phyloP scores from a whole-genome alignment of 225 moss, liverwort and hornwort species.

The Marchantia polymorpha region DNA sequence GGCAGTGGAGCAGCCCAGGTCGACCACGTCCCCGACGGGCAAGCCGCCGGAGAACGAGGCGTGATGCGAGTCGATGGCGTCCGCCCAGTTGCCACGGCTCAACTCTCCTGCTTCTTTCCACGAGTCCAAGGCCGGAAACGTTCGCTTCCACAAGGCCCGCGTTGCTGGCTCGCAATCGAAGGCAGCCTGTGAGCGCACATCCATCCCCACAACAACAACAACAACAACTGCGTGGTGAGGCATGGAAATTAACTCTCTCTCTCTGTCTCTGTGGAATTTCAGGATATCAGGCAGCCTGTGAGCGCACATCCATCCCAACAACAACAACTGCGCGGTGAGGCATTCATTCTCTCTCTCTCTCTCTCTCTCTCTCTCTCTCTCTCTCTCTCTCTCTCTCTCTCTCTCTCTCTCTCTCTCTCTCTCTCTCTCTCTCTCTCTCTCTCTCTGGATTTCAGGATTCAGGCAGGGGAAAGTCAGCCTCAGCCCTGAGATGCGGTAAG shows the following conservation, averaged over 20 bases:
- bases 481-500: background rate
- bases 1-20: constrained; percentile 80
- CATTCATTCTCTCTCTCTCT: too few relatives aligned
- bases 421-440: too few relatives aligned
- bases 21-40: constrained; percentile 57
- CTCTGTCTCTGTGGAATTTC: background rate
- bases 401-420: too few relatives aligned
- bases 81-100: constrained; percentile 62
- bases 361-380: too few relatives aligned
- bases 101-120: constrained; percentile 49
- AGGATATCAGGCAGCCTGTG: background rate
- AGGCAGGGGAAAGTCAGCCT: background rate
- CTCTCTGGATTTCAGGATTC: too few relatives aligned
- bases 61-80: constrained; percentile 67
- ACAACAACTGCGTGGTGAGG: background rate
- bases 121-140: constrained; percentile 52
- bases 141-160: constrained; percentile 56
- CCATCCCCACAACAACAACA: background rate
- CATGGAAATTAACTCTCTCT: background rate
- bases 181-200: constrained; percentile 58
- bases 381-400: too few relatives aligned
- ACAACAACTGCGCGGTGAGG: too few relatives aligned
- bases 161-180: constrained; percentile 85
- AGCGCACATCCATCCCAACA: too few relatives aligned
- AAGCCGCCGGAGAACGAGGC: constrained; percentile 55